Conservation (phyloP, 2,329 filamentous ascomycete species). For the Ophiostoma quercus region DNA sequence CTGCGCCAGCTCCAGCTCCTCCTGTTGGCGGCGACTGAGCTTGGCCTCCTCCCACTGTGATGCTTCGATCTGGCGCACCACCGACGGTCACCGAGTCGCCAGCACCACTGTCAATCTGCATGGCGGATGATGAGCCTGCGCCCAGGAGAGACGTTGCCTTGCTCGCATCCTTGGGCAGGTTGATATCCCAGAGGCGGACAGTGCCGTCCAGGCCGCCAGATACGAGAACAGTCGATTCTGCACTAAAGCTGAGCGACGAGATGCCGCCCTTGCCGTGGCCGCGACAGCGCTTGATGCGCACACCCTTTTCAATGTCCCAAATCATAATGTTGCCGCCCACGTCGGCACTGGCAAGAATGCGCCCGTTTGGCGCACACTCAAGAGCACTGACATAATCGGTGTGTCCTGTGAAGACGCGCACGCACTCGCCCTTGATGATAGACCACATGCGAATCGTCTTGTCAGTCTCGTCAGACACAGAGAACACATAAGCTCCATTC, state of each 20-base stretch:
- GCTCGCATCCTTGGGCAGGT: constrained; percentile 61
- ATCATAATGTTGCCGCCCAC: constrained; percentile 83
- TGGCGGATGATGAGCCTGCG: constrained; percentile 5
- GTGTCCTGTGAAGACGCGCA: constrained; percentile 89
- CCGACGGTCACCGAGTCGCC: constrained; percentile 40
- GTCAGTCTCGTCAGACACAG: constrained; percentile 75
- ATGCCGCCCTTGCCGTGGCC: constrained; percentile 92
- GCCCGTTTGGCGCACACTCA: constrained; percentile 81
- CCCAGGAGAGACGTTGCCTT: constrained; percentile 38
- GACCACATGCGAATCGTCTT: constrained; percentile 98
- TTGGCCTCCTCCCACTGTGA: constrained; percentile 40
- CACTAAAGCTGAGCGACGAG: constrained; percentile 87
- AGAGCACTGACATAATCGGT: constrained; percentile 79
- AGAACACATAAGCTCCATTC: constrained; percentile 90
- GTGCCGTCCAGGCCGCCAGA: constrained; percentile 90
- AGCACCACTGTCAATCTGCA: constrained; percentile 34
- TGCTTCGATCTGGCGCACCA: constrained; percentile 35
- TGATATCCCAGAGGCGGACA: constrained; percentile 89
- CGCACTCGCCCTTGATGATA: constrained; percentile 76
- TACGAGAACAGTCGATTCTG: constrained; percentile 83
- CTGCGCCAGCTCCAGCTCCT: constrained; percentile 6
- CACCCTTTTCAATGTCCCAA: constrained; percentile 87
- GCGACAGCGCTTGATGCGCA: constrained; percentile 83
- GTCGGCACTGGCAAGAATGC: constrained; percentile 85
- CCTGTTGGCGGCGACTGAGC: constrained; percentile 40